Conservation (phyloP, 768 basidiomycete species). For the Termitomyces sp. region DNA sequence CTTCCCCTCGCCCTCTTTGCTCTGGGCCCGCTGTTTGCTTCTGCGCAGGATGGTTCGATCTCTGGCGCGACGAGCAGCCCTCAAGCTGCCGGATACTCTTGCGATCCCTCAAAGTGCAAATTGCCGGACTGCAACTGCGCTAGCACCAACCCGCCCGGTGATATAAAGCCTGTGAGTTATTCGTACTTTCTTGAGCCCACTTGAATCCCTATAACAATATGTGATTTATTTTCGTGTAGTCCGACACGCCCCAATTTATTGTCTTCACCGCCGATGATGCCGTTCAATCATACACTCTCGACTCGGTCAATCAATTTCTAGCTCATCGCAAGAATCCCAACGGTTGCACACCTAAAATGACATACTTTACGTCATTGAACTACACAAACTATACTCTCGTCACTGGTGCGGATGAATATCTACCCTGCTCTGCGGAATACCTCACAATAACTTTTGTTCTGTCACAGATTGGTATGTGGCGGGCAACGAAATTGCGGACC, state of each 20-base stretch:
- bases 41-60: constrained; percentile 50
- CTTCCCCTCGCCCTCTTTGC: constrained; percentile 20
- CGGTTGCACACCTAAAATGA: constrained; percentile 70
- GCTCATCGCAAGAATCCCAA: constrained; percentile 73
- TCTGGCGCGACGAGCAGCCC: constrained; percentile 46
- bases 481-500: constrained; percentile 80
- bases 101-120: constrained; percentile 58
- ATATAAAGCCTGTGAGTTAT: constrained; percentile 52
- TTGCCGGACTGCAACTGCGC: constrained; percentile 72
- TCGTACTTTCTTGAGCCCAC: not conserved
- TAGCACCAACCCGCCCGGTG: constrained; percentile 68
- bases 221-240: constrained; percentile 25
- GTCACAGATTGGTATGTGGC: constrained; percentile 68
- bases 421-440: not conserved
- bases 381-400: constrained; percentile 77
- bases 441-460: not conserved
- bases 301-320: constrained; percentile 70
- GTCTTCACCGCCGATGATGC: constrained; percentile 78
- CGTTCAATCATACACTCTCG: constrained; percentile 69
- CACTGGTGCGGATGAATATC: constrained; percentile 29
- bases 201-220: not conserved
- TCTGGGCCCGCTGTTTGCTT: constrained; percentile 28
- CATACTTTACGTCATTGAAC: constrained; percentile 65
- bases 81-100: constrained; percentile 62
- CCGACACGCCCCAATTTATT: constrained; percentile 59